phyloP scores from a whole-genome alignment of 2,329 filamentous ascomycete genomes.

The Pyrenochaeta sp. region DNA sequence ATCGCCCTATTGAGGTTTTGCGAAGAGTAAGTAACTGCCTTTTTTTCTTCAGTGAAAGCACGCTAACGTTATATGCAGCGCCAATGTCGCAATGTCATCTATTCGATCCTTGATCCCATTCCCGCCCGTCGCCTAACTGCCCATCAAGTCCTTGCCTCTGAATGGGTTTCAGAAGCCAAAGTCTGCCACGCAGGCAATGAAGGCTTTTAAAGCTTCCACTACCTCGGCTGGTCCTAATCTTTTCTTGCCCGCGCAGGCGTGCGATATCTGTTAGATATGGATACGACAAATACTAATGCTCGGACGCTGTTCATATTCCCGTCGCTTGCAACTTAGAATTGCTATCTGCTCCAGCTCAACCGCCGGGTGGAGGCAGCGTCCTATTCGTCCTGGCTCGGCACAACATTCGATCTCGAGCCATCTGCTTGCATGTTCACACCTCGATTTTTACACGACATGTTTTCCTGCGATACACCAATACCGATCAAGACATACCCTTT shows the following conservation, averaged over 20 bases:
- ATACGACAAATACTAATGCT: not conserved
- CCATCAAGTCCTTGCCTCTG: constrained; percentile 95
- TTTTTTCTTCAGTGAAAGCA: not conserved
- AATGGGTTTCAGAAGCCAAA: constrained; percentile 98
- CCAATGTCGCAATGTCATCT: constrained; percentile 97
- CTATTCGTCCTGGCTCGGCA: constrained; percentile 9
- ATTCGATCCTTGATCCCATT: constrained; percentile 96
- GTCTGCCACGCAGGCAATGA: constrained; percentile 96
- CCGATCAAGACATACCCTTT: constrained; percentile 49
- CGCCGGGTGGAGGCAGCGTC: not conserved
- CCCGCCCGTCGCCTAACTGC: constrained; percentile 91
- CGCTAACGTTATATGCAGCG: constrained; percentile 65
- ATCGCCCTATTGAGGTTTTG: constrained; percentile 93
- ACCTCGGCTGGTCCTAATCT: constrained; percentile 10
- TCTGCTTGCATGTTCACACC: constrained; percentile 26
- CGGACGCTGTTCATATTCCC: constrained; percentile 12
- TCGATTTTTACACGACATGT: constrained; percentile 31
- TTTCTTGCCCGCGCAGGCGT: constrained; percentile 22
- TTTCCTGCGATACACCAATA: constrained; percentile 41
- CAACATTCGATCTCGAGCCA: constrained; percentile 29
- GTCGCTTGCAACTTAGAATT: not conserved
- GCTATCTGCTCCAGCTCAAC: not conserved
- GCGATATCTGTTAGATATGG: not conserved
- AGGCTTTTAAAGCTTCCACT: constrained; percentile 69
- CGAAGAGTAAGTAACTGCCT: constrained; percentile 76